Evolutionary conservation across 257 asterid species (phyloP), one percentile per base, ranked within the genome.

Genomic region (Anisodus acutangulus): DNA sequence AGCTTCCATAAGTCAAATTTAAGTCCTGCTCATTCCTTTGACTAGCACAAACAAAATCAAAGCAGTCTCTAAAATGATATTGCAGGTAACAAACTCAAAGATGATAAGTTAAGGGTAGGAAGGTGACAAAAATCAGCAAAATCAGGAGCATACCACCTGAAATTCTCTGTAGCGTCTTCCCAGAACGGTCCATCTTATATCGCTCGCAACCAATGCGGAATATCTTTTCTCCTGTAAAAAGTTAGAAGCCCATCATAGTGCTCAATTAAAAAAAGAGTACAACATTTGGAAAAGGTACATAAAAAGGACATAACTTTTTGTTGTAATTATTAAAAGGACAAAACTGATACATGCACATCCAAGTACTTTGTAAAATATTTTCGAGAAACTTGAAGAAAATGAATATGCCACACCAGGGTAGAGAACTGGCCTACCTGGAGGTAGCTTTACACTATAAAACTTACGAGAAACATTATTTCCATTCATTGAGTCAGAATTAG

Each of bases 201-300:
- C 97, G 92, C 90, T 95, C 98, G 51, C 95, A 92, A 86, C 99
- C 98, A 91, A 95, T 85, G 76, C 97, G 95, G 88, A 93, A 97
- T 86, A 93, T 88, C 22, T 98, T 91, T 83, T 95, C 95, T 83
- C 99, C 99, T 97, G 97, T 87, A 78, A 57, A 81, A 67, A 53
- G 67, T 54, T 71, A 74, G 57, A 10, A 81, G 59, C 62, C 51
- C 85, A 22, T 66, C 79, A 82, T 66, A 82, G 43, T 47, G 84
- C 84, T 63, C 79, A 82, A 63, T 66, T 22, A 22, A 82, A 4
- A 43, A 64, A 64, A 31, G 62, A 49, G 76, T 47, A 47, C 63
- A 76, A 13, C 63, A 76, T 76, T 53, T 31, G 76, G 79, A 16
- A 62, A 49, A 49, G 62, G 60, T 17, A 51, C 60, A 74, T 74